Base-by-base conservation (phyloP, 176 grass and related monocot genomes). In the Saccharum officinarum region DNA sequence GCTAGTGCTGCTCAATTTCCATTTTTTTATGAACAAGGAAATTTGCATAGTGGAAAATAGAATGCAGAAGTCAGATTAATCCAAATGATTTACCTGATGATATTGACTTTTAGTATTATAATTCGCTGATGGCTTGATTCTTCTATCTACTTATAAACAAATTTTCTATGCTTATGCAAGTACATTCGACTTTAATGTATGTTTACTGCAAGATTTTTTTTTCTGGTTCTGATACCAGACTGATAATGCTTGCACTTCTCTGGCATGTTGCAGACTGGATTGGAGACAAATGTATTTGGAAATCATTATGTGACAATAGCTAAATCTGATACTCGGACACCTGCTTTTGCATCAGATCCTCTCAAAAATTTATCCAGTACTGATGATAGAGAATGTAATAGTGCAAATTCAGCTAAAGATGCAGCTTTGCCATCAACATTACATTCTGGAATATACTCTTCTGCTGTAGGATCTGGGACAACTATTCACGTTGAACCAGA, bases 211-310 rank as follows among this genome's bases (percentile, higher is more conserved):
- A 85, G 45, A 63, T 86, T 70, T 9, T 62, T 62, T 74, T 9
- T 62, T 80, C 42, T 9, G 71, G 44, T 40, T 4, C 18, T 52
- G 30, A 13, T 8, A 55, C 10, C 8, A 39, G 61, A 87, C 5
- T 80, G 61, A 86, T 79, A 80, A 73, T 59, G 13, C 23, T 80
- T 67, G 42, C 37, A 85, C 33, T 88, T 79, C 41, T 50, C 71
- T 88, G 7, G 89, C 84, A 69, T 95, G 45, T 88, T 76, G 39
- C 90, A 99, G 97, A 99, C 85, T 90, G 97, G 93, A 65, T 59
- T 94, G 88, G 93, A 94, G 91, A 99, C 92, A 84, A 99, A 94
- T 81, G 90, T 99, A 77, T 99, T 94, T 92, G 97, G 97, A 87
- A 99, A 94, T 88, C 97, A 99, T 74, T 70, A 92, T 44, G 89